Evolutionary conservation across 2,329 filamentous ascomycete species (phyloP), one percentile per base, ranked within the genome.

Genomic region (Penicillium sclerotigenum): DNA sequence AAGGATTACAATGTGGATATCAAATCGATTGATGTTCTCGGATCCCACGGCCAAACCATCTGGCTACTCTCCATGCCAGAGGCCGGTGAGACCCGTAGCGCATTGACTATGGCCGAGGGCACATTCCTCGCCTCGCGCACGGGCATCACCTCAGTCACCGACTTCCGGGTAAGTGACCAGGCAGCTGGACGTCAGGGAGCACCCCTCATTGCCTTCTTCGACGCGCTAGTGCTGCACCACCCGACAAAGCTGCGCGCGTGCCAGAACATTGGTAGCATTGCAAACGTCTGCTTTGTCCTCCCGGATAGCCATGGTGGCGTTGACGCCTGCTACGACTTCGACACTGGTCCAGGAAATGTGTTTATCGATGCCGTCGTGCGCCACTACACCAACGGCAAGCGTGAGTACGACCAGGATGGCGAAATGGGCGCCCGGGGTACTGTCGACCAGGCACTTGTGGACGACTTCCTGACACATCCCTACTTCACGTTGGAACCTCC

Each of bases 201-300:
- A 2, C 81, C 83, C 0, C 73, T 85, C 16, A 80, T 83, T 54
- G 81, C 78, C 20, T 83, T 85, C 61, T 82, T 86, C 62, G 81
- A 86, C 60, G 76, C 78, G 0, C 71, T 84, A 4, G 63, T 85
- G 10, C 73, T 86, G 18, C 80, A 82, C 60, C 81, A 86, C 61
- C 79, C 82, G 0, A 80, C 71, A 4, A 84, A 83, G 68, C 71
- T 83, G 8, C 79, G 83, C 26, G 81, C 80, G 2, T 85, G 82
- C 66, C 81, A 86, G 64, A 85, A 85, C 63, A 85, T 86, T 52
- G 82, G 82, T 48, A 82, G 83, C 31, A 83, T 86, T 40, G 81
- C 80, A 29, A 86, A 83, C 60, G 80, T 86, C 24, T 85, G 80
- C 71, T 84, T 65, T n/a, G 59, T 65, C n/a, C 59, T 62, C 9